Evolutionary conservation across 169 alveolate species (phyloP).

Genomic region (Eimeria mitis): DNA sequence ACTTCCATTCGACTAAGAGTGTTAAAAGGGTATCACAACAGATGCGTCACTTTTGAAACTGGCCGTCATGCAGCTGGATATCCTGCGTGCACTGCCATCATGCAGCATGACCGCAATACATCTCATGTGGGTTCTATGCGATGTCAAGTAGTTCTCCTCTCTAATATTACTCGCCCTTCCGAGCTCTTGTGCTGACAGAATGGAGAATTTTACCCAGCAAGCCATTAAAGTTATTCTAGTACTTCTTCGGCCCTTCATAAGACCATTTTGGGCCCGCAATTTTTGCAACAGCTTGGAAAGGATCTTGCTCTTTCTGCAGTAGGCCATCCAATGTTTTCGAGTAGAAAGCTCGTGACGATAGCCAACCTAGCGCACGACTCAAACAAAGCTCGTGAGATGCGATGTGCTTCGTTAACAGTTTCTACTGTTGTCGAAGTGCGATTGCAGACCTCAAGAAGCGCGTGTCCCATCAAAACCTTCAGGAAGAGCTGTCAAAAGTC

Average conservation of each 20-base stretch:
- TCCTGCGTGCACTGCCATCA: not conserved
- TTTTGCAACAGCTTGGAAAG: slow-evolving; percentile 69
- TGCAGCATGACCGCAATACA: not conserved
- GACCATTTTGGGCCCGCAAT: slow-evolving; percentile 65
- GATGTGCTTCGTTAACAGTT: not conserved
- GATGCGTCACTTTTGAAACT: not conserved
- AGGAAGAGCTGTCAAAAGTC: slow-evolving; percentile 9
- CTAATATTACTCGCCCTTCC: not conserved
- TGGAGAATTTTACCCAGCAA: slow-evolving; percentile 35
- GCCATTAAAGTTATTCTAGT: slow-evolving; percentile 56
- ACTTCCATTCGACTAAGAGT: not conserved
- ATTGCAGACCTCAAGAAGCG: slow-evolving; percentile 28
- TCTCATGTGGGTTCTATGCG: not conserved
- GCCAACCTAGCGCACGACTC: not conserved
- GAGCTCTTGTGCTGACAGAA: slow-evolving; percentile 13
- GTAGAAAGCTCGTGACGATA: not conserved
- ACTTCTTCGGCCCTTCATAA: slow-evolving; percentile 34
- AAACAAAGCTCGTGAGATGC: not conserved
- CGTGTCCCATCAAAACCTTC: not conserved
- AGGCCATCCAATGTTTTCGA: not conserved
- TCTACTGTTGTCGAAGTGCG: not conserved
- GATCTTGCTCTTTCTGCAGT: slow-evolving; percentile 54
- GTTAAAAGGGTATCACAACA: not conserved
- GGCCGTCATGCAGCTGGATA: not conserved
- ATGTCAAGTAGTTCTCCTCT: not conserved